Evolutionary conservation across 2,329 filamentous ascomycete genomes (phyloP).

Genomic region (Trichoderma endophyticum): DNA sequence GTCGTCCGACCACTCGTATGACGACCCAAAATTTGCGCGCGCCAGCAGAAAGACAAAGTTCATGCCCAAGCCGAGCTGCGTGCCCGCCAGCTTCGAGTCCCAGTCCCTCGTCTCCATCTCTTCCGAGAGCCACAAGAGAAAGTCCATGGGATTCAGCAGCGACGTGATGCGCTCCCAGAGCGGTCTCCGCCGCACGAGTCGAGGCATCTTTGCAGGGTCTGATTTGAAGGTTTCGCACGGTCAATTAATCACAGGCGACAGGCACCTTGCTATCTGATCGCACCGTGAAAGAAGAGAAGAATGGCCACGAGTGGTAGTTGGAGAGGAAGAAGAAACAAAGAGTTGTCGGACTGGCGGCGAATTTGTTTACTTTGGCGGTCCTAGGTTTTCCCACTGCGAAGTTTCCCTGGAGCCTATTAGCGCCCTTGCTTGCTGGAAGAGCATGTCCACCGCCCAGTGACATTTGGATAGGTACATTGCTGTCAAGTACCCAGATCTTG

Average conservation of each 20-base stretch:
- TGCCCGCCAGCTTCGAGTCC: slow-evolving; percentile 76
- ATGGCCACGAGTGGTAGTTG: not conserved
- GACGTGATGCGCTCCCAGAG: slow-evolving; percentile 76
- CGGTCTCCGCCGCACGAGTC: slow-evolving; percentile 77
- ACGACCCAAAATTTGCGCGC: slow-evolving; percentile 66
- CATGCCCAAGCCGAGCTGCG: slow-evolving; percentile 68
- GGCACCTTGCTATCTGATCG: not conserved
- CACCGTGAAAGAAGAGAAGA: not conserved
- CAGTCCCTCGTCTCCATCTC: slow-evolving; percentile 89
- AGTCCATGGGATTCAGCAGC: slow-evolving; percentile 82
- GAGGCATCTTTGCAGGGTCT: slow-evolving; percentile 50
- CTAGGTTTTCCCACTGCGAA: not conserved
- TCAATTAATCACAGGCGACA: not conserved
- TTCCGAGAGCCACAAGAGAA: slow-evolving; percentile 85
- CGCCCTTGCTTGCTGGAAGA: not conserved
- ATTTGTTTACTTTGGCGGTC: slow-evolving; percentile 18
- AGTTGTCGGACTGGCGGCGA: slow-evolving; percentile 7
- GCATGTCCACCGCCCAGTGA: not conserved
- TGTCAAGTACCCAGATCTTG: not conserved
- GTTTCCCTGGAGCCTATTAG: slow-evolving; percentile 11
- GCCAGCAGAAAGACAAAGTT: slow-evolving; percentile 82
- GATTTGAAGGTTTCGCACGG: not conserved
- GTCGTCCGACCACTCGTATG: slow-evolving; percentile 49
- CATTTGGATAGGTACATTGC: not conserved
- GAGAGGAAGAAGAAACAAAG: not conserved